Evolutionary conservation across 2,329 filamentous ascomycete species (phyloP), one percentile per base, ranked within the genome.

Genomic region (Bipolaris gigantea): DNA sequence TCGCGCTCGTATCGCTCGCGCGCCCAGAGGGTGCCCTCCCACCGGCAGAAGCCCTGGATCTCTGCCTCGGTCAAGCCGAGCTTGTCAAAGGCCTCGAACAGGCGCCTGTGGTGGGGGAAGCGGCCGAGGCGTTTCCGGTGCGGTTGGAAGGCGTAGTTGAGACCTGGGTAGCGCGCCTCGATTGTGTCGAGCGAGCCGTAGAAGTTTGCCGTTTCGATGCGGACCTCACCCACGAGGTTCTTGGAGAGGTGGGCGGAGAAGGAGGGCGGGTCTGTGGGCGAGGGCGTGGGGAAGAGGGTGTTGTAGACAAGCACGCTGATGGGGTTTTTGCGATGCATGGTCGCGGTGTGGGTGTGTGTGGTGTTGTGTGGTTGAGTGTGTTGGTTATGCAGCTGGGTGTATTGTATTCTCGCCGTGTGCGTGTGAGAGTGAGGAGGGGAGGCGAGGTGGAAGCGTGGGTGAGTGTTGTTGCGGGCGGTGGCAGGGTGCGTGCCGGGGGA

Each of bases 1-100:
- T 92, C 89, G 53, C 82, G 81, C 77, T 93, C 89, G 69, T 86
- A 93, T 50, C 89, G 84, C 69, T 92, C 88, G 69, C 91, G 87
- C 57, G 89, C 89, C 89, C 89, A 92, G 57, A 87, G 85, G 9
- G 89, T 92, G 53, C 89, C 89, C 76, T 92, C 89, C 89, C 89
- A 93, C 67, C 89, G 87, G 54, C 89, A 92, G 69, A 92, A 79
- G 44, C 80, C 79, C 49, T 84, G 80, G 62, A 93, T 90, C 71
- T 93, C 89, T 63, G 79, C 77, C 53, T 83, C 77, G 7, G 89
- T 93, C 35, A 92, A 79, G 39, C 81, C 81, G 21, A 92, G 80
- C 23, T 75, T 77, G 73, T 92, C 88, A 66, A 93, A 91, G 25
- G 89, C 88, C 36, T 85, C 83, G 73, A 93, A 92, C 11, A 93